These are phyloP conservation scores for Aquanectria penicillioides DNA, from an alignment of 2,329 filamentous ascomycete species.

Conservation along the genomic window DNA sequence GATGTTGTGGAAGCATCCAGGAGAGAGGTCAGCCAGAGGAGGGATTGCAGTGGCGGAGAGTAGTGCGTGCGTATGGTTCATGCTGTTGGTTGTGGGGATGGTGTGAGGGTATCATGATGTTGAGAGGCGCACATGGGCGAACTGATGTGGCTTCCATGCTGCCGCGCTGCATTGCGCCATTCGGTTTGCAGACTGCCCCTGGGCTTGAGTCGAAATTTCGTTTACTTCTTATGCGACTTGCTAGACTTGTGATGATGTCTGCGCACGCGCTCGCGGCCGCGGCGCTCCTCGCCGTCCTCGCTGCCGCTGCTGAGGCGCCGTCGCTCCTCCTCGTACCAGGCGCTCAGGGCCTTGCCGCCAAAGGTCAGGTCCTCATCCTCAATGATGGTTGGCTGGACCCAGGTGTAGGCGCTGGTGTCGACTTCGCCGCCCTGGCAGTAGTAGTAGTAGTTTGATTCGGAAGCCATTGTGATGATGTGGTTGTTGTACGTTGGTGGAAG, in stretches of 20 bases:
- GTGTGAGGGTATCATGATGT: constrained; percentile 36
- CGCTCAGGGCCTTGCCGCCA: constrained; percentile 67
- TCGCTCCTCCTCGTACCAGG: constrained; percentile 70
- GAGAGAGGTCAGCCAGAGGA: constrained; percentile 7
- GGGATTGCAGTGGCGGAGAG: neutral
- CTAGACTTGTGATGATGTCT: constrained; percentile 39
- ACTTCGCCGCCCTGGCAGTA: constrained; percentile 46
- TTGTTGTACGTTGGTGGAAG: neutral
- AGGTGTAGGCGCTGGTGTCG: constrained; percentile 49
- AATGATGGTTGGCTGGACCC: constrained; percentile 66
- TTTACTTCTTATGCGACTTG: constrained; percentile 47
- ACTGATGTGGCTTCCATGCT: too few species aligned
- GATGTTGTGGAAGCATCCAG: neutral
- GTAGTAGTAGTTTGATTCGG: constrained; percentile 45
- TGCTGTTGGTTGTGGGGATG: constrained; percentile 6
- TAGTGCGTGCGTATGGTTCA: constrained; percentile 14
- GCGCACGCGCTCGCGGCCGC: constrained; percentile 52
- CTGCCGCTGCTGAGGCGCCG: constrained; percentile 53
- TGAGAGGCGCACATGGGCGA: too few species aligned
- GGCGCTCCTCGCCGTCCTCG: constrained; percentile 50
- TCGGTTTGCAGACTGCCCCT: neutral
- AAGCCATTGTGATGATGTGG: constrained; percentile 31
- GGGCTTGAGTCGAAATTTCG: too few species aligned
- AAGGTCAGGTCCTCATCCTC: constrained; percentile 71
- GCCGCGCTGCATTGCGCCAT: constrained; percentile 14